A percentile compares a stretch with the other conserved stretches of the same genome.
phyloP scores from a whole-genome alignment of 1,284 basidiomycete species.

The Cryptococcus sp. region DNA sequence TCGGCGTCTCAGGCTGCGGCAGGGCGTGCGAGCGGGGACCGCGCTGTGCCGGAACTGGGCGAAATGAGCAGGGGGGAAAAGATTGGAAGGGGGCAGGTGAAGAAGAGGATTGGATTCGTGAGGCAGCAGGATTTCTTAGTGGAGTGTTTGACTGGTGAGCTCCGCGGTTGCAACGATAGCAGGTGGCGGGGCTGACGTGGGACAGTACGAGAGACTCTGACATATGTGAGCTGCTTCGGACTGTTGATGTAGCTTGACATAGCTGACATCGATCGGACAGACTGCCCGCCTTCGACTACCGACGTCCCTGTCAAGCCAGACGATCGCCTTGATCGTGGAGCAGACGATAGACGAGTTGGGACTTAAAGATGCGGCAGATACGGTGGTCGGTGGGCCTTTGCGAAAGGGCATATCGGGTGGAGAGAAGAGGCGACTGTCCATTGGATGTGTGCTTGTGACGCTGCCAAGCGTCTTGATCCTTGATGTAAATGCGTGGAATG shows the following conservation, averaged over 20 bases:
- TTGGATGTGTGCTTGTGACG: slow-evolving; percentile 77
- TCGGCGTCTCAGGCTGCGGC: slow-evolving; percentile 14
- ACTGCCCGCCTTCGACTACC: slow-evolving; percentile 56
- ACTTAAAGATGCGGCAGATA: slow-evolving; percentile 55
- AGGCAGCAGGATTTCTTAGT: slow-evolving; percentile 49
- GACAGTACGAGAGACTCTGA: slow-evolving; percentile 55
- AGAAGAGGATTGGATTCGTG: slow-evolving; percentile 48
- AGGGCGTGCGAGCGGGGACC: too few species aligned
- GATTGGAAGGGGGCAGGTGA: slow-evolving; percentile 33
- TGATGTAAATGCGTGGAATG: slow-evolving; percentile 59
- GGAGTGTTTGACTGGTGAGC: slow-evolving; percentile 48
- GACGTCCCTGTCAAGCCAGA: slow-evolving; percentile 40
- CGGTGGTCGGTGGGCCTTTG: slow-evolving; percentile 53
- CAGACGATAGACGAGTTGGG: slow-evolving; percentile 57
- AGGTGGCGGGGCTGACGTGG: neutral
- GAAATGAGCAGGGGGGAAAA: slow-evolving; percentile 6
- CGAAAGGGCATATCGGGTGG: slow-evolving; percentile 75
- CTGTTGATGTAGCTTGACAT: neutral
- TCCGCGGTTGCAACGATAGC: neutral
- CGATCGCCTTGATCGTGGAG: slow-evolving; percentile 52
- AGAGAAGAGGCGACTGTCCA: slow-evolving; percentile 73
- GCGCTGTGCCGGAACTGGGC: too few species aligned
- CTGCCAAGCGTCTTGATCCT: slow-evolving; percentile 74
- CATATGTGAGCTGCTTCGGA: slow-evolving; percentile 31
- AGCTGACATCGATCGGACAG: slow-evolving; percentile 5